phyloP scores from a whole-genome alignment of 2,329 filamentous ascomycete genomes.

The Curvularia hawaiiensis region DNA sequence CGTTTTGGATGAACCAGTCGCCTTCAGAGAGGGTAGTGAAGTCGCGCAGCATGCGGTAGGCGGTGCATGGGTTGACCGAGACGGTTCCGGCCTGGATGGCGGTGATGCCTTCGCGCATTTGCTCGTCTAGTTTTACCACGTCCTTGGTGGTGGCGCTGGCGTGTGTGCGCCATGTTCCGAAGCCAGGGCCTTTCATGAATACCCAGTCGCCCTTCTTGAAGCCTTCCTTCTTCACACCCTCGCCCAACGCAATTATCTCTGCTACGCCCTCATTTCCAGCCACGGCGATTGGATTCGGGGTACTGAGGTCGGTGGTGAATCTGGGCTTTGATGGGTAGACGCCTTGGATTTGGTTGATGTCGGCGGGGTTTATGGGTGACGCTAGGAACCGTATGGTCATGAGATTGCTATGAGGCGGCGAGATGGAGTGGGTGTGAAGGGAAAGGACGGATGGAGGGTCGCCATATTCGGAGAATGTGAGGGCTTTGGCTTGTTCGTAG shows the following conservation, averaged over 20 bases:
- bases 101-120: conserved; percentile 70
- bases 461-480: conserved; percentile 75
- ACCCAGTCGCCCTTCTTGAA: conserved; percentile 88
- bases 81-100: conserved; percentile 85
- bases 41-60: conserved; percentile 89
- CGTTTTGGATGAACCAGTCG: conserved; percentile 97
- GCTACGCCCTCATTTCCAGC: conserved; percentile 93
- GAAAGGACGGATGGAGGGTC: conserved; percentile 74
- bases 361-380: conserved; percentile 92
- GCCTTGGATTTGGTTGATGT: conserved; percentile 97
- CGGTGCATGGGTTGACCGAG: conserved; percentile 90
- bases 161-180: conserved; percentile 96
- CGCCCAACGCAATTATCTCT: conserved; percentile 77
- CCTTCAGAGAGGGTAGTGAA: conserved; percentile 72
- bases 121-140: conserved; percentile 72
- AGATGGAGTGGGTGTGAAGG: conserved; percentile 77
- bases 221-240: conserved; percentile 57
- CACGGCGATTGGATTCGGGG: conserved; percentile 74
- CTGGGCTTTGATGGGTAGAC: conserved; percentile 87
- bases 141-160: conserved; percentile 67
- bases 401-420: conserved; percentile 70
- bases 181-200: conserved; percentile 79
- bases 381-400: conserved; percentile 87
- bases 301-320: conserved; percentile 78
- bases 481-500: conserved; percentile 84